Base-by-base conservation (phyloP, 306 rosid species). In the Trifolium repens region DNA sequence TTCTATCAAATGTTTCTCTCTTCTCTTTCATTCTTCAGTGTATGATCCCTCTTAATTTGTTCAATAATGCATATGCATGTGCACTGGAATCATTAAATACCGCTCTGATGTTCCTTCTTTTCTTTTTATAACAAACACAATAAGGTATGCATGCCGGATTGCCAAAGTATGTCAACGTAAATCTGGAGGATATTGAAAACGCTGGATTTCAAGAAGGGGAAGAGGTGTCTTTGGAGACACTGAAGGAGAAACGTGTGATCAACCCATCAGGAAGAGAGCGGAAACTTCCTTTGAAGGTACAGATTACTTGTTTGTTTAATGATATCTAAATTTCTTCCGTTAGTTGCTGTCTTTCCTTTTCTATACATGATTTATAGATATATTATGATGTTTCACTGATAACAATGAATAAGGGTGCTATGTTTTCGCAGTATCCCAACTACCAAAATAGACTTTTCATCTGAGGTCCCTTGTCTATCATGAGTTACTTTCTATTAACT, bases 181-280 rank as follows among this genome's bases (percentile, higher is more conserved):
- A 96, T 87, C 83, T 96, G 85, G 87, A 73, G 69, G 96, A 92
- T 84, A 92, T 92, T 35, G 97, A 88, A 73, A 90, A 72, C 3
- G 96, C 97, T 12, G 89, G 88, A 79, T 96, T 92, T 87, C 78
- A 83, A 81, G 96, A 90, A 13, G 99, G 99, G 22, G 99, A 96
- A 15, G 97, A 96, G 80, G 98, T 96, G 8, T 86, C 99, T 35
- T 67, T 90, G 43, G 92, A 96, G 82, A 76, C 93, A 22, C 79
- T 96, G 76, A 94, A 81, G 90, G 83, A 75, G 72, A 92, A 83
- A 85, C 83, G 99, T 14, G 82, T 92, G 78, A 92, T 94, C 80
- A 90, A 92, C 83, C 96, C 98, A 54, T 94, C 99, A 9, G 98
- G 98, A 80, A 92, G 98, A 83, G 98, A 92, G 17, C 85, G 96